Evolutionary conservation across 2,329 filamentous ascomycete genomes (phyloP).

Genomic region (Xylariaceae sp.): DNA sequence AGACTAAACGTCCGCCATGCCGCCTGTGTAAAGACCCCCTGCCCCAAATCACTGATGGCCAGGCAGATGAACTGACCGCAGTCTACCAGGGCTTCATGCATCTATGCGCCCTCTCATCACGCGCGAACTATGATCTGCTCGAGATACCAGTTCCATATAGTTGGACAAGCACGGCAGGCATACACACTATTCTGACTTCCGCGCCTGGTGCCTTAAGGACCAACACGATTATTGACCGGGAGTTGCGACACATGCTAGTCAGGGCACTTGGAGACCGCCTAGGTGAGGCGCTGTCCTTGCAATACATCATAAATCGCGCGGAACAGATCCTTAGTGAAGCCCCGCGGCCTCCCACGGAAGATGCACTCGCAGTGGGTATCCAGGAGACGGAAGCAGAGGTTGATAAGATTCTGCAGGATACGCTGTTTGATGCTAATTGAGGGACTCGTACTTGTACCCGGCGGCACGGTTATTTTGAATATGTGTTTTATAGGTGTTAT

Average conservation of each 20-base stretch:
- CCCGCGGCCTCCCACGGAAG: neutral
- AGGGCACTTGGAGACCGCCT: neutral
- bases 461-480: too few relatives aligned
- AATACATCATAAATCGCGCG: neutral
- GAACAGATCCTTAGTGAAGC: neutral
- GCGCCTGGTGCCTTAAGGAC: neutral
- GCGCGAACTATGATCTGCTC: neutral
- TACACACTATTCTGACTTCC: neutral
- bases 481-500: too few relatives aligned
- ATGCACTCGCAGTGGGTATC: neutral
- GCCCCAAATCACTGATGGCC: neutral
- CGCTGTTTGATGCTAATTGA: neutral
- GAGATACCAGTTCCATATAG: neutral
- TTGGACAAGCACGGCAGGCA: neutral
- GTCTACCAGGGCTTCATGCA: neutral
- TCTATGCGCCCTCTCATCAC: neutral
- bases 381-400: neutral
- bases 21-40: neutral
- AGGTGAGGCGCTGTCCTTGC: neutral
- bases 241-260: neutral
- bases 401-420: neutral
- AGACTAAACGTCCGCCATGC: neutral
- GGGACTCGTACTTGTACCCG: neutral
- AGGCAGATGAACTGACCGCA: neutral
- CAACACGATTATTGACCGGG: neutral